Evolutionary conservation across 495 filamentous ascomycete species (phyloP).

Genomic region (Mycothermus thermophilus): DNA sequence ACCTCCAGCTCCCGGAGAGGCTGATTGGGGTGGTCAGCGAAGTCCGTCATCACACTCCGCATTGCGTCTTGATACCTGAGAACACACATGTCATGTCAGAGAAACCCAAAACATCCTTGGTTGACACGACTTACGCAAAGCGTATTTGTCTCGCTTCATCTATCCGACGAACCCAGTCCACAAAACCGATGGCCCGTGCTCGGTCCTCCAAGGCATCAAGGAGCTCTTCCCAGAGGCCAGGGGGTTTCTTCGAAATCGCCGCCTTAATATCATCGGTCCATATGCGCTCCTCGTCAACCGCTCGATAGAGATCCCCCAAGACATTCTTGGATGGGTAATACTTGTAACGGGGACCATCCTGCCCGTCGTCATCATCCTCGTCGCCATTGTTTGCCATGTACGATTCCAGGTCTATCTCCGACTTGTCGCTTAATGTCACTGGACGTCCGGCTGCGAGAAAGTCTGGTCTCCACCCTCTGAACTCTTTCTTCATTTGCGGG

Average conservation of each 20-base stretch:
- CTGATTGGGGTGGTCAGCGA: constrained; percentile 42
- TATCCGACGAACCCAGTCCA: constrained; percentile 20
- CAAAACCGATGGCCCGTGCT: constrained; percentile 7
- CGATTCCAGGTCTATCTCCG: constrained; percentile 32
- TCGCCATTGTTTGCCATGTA: constrained; percentile 8
- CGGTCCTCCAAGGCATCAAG: constrained; percentile 28
- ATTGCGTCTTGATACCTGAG: constrained; percentile 54
- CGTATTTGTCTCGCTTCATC: constrained; percentile 40
- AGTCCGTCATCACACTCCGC: constrained; percentile 38
- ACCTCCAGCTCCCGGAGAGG: constrained; percentile 60
- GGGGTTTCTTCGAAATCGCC: constrained; percentile 7
- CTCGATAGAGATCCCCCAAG: constrained; percentile 58
- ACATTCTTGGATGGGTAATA: constrained; percentile 60
- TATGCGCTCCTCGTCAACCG: constrained; percentile 59
- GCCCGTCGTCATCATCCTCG: constrained; percentile 41
- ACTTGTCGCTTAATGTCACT: constrained; percentile 34
- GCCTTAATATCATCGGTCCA: constrained; percentile 41
- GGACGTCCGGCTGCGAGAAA: constrained; percentile 52
- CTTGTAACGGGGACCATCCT: constrained; percentile 30
- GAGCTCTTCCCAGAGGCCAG: constrained; percentile 32
- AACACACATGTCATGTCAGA: background rate
- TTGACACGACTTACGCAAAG: constrained; percentile 37
- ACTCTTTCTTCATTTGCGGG: too few species aligned
- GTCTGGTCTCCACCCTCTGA: constrained; percentile 20
- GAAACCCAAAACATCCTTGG: background rate